Evolutionary conservation across 1,284 basidiomycete genomes (phyloP).

Genomic region (Ceratorhiza oryzae-sativae): DNA sequence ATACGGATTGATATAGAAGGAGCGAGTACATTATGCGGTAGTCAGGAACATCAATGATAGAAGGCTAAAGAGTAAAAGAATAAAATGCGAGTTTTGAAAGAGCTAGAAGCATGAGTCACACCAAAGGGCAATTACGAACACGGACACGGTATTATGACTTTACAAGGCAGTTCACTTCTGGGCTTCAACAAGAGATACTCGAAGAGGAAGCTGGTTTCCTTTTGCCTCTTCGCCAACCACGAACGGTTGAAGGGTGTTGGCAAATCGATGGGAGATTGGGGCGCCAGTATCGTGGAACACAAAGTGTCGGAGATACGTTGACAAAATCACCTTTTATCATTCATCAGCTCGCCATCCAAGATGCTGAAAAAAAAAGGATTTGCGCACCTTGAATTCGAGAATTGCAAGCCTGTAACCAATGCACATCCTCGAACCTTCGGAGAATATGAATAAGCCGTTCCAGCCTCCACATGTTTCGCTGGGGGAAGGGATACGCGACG

Average conservation of each 20-base stretch:
- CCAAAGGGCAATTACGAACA: background rate
- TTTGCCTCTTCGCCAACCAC: conserved; percentile 33
- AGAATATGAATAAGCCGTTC: conserved; percentile 39
- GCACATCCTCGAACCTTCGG: conserved; percentile 39
- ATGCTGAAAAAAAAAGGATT: background rate
- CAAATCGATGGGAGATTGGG: conserved; percentile 30
- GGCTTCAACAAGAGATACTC: background rate
- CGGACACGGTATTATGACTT: background rate
- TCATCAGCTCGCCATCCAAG: background rate
- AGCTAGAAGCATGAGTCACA: background rate
- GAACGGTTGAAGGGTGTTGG: conserved; percentile 37
- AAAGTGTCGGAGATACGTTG: conserved; percentile 37
- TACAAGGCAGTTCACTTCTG: background rate
- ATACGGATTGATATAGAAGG: background rate
- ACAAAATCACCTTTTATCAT: conserved; percentile 26
- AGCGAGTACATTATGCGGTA: background rate
- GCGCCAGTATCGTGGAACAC: conserved; percentile 38
- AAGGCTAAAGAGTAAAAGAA: background rate
- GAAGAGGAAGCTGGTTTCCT: conserved; percentile 38
- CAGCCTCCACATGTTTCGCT: conserved; percentile 36
- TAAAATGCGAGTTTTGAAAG: background rate
- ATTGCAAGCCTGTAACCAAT: conserved; percentile 41
- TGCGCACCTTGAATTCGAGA: conserved; percentile 39
- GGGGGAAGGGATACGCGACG: conserved; percentile 10
- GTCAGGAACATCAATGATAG: background rate